Conservation (phyloP, 2,329 filamentous ascomycete genomes). For the Aspergillus sp. region DNA sequence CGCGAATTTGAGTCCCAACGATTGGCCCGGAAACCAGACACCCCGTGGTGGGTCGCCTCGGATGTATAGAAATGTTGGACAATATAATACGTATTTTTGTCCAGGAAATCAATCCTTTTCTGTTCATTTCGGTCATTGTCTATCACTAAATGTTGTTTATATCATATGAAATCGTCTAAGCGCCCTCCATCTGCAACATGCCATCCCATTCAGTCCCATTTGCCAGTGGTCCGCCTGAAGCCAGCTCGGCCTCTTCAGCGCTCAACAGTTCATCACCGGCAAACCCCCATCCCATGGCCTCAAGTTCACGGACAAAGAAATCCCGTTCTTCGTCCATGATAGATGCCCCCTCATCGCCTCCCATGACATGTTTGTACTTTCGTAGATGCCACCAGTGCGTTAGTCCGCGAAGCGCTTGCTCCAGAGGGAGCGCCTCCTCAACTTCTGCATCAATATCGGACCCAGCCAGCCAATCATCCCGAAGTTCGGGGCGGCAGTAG, state of each 20-base stretch:
- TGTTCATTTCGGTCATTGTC: constrained; percentile 1
- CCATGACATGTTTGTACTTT: constrained; percentile 76
- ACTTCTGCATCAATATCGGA: constrained; percentile 91
- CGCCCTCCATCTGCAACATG: constrained; percentile 38
- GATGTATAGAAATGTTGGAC: too few species aligned
- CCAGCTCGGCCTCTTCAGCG: constrained; percentile 29
- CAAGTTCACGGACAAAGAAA: constrained; percentile 75
- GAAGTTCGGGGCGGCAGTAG: constrained; percentile 85
- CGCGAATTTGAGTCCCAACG: neutral
- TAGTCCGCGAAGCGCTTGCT: constrained; percentile 83
- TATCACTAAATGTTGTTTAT: neutral
- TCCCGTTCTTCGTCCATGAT: constrained; percentile 72
- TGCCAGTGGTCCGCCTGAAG: constrained; percentile 24
- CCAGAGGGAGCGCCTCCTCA: constrained; percentile 85
- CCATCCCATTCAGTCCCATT: constrained; percentile 39
- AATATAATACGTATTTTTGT: neutral
- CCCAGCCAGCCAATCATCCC: constrained; percentile 91
- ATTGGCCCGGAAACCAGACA: neutral
- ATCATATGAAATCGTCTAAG: constrained; percentile 14
- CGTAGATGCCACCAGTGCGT: constrained; percentile 95
- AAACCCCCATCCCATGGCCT: constrained; percentile 62
- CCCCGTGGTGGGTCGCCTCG: too few species aligned
- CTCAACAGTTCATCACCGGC: constrained; percentile 36
- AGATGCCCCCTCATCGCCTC: constrained; percentile 46
- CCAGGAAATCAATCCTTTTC: neutral